Evolutionary conservation across 2,329 filamentous ascomycete genomes (phyloP), one percentile per base, ranked within the genome.

Genomic region (Zymoseptoria pseudotritici): DNA sequence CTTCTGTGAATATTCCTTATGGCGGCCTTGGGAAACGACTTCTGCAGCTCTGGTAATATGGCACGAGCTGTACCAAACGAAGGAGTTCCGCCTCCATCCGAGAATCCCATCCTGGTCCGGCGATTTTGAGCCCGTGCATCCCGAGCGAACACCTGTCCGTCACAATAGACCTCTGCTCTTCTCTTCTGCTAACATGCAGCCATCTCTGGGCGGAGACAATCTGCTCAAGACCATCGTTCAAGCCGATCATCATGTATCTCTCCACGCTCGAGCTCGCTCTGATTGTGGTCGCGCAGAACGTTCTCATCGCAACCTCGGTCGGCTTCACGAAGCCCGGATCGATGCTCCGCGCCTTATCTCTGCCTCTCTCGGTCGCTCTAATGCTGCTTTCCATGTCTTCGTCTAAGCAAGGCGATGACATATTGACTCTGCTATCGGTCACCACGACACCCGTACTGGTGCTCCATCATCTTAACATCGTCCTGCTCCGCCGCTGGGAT

Each of bases 1-100:
- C 80, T 2, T 81, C 83, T 0, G 67, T 71, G 0, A 82, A 85
- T 63, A 79, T 86, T 24, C 21, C 21, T 22, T 56, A 71, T 74
- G 49, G 68, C 52, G 0, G 79, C 77, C 10, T 62, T 62, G 85
- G 53, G 69, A 71, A 1, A 67, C 20, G 4, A 73, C 74, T n/a
- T 63, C 69, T 1, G 64, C 63, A 17, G 78, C 77, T 0, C 72
- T 73, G 17, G 63, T 59, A 0, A 76, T 74, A 36, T 83, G 80
- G 62, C 73, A 77, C 3, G 64, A 63, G 2, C 60, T 85, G 65
- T 76, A 71, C 20, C 80, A 75, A 66, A 72, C 75, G 4, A 76
- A 80, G 26, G 17, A 46, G 36, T 17, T 46, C 36, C 36, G 36
- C 36, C 11, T 46, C 36, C 36, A 46, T 46, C 36, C 36, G 36